Conservation (phyloP, 2,329 filamentous ascomycete species). For the Pyricularia sp. region DNA sequence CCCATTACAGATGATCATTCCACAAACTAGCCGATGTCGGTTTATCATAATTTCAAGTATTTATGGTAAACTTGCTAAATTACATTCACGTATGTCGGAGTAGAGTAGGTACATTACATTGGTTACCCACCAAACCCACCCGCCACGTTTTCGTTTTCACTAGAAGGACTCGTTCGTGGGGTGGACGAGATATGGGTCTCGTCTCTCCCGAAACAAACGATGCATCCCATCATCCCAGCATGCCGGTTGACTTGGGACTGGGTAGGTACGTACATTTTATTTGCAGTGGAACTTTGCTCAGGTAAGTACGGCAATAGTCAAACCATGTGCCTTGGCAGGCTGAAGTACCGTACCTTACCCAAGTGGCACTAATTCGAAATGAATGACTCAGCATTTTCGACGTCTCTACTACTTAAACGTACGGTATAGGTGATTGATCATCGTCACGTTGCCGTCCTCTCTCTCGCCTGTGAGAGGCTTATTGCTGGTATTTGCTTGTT, state of each 20-base stretch:
- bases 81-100: not conserved
- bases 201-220: not conserved
- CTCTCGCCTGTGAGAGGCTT: constrained; percentile 1
- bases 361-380: not conserved
- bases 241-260: not conserved
- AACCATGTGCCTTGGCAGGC: not conserved
- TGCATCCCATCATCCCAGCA: not conserved
- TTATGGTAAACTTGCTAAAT: not conserved
- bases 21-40: too few relatives aligned
- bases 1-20: too few relatives aligned
- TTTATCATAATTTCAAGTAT: not conserved
- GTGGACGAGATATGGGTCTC: not conserved
- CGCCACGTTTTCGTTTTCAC: not conserved
- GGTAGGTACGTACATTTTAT: not conserved
- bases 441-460: constrained; percentile 1
- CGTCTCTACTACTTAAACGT: not conserved
- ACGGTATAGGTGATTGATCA: not conserved
- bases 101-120: not conserved
- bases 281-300: not conserved
- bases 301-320: not conserved
- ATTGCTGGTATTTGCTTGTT: not conserved
- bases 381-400: not conserved
- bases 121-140: not conserved
- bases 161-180: not conserved
- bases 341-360: not conserved